Base-by-base conservation (phyloP, 75 land plant genomes). In the Cryptomeria japonica region DNA sequence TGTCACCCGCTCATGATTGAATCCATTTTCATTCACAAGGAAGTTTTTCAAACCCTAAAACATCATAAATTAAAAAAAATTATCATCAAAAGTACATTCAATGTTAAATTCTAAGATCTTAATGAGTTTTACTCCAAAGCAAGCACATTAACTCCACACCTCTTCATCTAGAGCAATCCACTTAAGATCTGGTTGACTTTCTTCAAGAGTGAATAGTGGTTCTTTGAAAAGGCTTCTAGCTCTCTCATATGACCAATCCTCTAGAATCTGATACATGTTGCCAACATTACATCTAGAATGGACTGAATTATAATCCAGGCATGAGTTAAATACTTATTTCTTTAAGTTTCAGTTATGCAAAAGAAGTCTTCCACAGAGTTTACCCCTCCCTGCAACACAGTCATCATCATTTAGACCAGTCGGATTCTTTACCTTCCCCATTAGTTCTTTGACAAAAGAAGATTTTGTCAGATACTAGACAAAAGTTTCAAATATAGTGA, bases 141-240 rank as follows among this genome's bases (percentile, higher is more conserved):
- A 41, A 49, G 3, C 32, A 89, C 11, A 14, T 15, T 84, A 41
- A 32, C n/a, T 58, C 15, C 25, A 5, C 72, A 97, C 98, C 94
- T 97, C 98, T 88, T 97, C 99, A 94, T 98, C 97, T 61, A 99
- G 99, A 68, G 93, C 84, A 89, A 64, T 89, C 99, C 99, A 98
- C 87, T 97, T 97, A 82, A 97, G 76, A 18, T 98, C 95, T 85
- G 89, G 93, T 32, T 91, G 83, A 34, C 92, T 92, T 70, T 94
- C 93, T 39, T 31, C 85, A 68, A 88, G 86, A 85, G 82, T 86
- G 55, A 98, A 97, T 34, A 89, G 8, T 70, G 99, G 99, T 84
- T 95, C 99, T 89, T 96, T 96, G 90, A 98, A 98, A 51, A 98
- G 93, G 31, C 88, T 91, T 39, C 99, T 90, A 78, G 99, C 99